Evolutionary conservation across 2,329 filamentous ascomycete species (phyloP), one percentile per base, ranked within the genome.

Genomic region (Claviceps quebecensis): DNA sequence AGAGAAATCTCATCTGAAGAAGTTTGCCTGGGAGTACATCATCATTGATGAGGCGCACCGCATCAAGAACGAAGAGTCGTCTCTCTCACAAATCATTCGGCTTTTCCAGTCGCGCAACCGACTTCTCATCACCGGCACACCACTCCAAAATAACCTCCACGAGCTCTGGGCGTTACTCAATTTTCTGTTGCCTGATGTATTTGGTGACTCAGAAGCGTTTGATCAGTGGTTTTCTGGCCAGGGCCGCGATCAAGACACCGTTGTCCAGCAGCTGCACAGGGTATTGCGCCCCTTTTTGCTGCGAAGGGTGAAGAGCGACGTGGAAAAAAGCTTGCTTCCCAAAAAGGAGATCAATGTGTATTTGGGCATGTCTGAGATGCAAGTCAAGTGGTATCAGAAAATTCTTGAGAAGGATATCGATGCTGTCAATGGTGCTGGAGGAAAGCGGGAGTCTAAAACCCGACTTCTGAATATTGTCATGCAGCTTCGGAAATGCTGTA

Each of bases 21-120:
- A 97, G 67, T 95, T 98, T 66, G 90, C 93, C 0, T 98, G 93
- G 93, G 91, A 98, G 67, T 98, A 98, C 69, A 98, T 98, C 67
- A 95, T 98, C 59, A 95, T 98, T 57, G 93, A 98, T 61, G 93
- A 98, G 60, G 81, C 93, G 2, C 93, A 98, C 68, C 88, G 93
- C 54, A 98, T 98, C 78, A 98, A 98, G 74, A 98, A 98, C 68
- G 93, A 98, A 65, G 89, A 97, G 67, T 98, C 93, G 0, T 96
- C 93, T 0, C 76, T 98, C 3, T 90, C 93, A 3, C 91, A 97
- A 63, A 94, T 97, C 58, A 95, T 98, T 57, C 87, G 93, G 58
- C 73, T 96, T 50, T 98, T 98, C 74, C 87, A 90, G 69, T 98
- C 93, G 5, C 81, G 93, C 63, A 97, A 97, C 65, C 84, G 93